phyloP scores from a whole-genome alignment of 2,329 filamentous ascomycete species.

The Aspergillus hortae region DNA sequence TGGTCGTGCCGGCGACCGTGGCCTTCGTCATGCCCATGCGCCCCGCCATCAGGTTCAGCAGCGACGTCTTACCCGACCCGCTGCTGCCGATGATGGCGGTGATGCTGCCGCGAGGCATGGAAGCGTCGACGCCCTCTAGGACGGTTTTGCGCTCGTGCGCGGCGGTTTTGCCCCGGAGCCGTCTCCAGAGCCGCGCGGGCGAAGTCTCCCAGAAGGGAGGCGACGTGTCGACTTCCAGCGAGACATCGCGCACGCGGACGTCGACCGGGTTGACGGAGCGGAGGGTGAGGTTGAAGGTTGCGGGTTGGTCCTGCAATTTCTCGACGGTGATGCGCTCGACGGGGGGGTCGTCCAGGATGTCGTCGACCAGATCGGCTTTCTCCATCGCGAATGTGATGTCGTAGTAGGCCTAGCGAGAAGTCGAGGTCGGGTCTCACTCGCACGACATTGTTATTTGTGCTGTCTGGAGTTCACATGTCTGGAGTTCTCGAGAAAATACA shows the following conservation, averaged over 20 bases:
- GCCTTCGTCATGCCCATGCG: constrained; percentile 59
- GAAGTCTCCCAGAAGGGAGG: constrained; percentile 31
- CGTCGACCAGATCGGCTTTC: background rate
- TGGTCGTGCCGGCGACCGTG: constrained; percentile 50
- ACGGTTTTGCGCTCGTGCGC: constrained; percentile 44
- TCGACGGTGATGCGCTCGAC: constrained; percentile 4
- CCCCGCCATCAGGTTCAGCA: constrained; percentile 69
- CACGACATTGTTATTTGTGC: background rate
- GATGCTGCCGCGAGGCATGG: constrained; percentile 62
- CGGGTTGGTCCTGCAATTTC: constrained; percentile 8
- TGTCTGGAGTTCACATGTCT: background rate
- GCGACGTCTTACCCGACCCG: constrained; percentile 69
- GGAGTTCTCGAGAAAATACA: background rate
- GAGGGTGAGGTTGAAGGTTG: constrained; percentile 33
- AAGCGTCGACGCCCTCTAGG: constrained; percentile 61
- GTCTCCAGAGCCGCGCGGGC: constrained; percentile 28
- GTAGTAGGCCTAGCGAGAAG: background rate
- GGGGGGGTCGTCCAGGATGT: constrained; percentile 8
- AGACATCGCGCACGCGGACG: constrained; percentile 33
- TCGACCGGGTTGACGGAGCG: constrained; percentile 39
- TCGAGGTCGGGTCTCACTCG: background rate
- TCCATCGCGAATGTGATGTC: background rate
- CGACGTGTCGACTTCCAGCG: constrained; percentile 31
- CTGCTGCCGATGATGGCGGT: constrained; percentile 74
- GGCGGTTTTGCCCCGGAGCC: constrained; percentile 24